Evolutionary conservation across 2,329 filamentous ascomycete species (phyloP).

Genomic region (Lecanicillium sp.): DNA sequence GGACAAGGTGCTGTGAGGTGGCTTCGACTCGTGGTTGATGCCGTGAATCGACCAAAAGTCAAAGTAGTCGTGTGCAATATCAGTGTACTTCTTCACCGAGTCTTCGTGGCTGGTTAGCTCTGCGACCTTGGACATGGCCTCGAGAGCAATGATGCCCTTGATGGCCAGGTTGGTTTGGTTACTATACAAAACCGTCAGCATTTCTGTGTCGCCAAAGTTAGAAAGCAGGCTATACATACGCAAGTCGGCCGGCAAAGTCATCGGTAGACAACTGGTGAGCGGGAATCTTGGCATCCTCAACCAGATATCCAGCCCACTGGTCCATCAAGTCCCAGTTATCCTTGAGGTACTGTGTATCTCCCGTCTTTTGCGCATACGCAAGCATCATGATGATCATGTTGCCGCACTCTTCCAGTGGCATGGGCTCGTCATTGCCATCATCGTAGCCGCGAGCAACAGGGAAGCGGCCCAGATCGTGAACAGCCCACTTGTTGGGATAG

Average conservation of each 20-base stretch:
- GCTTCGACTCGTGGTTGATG: slow-evolving; percentile 55
- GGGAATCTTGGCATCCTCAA: slow-evolving; percentile 68
- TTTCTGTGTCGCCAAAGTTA: too few relatives aligned
- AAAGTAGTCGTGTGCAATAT: slow-evolving; percentile 62
- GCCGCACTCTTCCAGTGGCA: slow-evolving; percentile 72
- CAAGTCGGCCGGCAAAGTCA: slow-evolving; percentile 71
- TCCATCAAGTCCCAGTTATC: slow-evolving; percentile 65
- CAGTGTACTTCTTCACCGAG: slow-evolving; percentile 51
- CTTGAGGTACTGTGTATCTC: slow-evolving; percentile 47
- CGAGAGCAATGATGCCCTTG: slow-evolving; percentile 77
- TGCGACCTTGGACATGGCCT: slow-evolving; percentile 69
- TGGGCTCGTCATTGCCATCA: slow-evolving; percentile 63
- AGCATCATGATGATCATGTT: slow-evolving; percentile 80
- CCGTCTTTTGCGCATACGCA: slow-evolving; percentile 52
- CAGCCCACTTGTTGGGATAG: slow-evolving; percentile 62
- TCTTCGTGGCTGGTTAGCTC: slow-evolving; percentile 48
- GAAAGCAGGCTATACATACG: background rate
- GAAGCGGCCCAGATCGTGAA: slow-evolving; percentile 68
- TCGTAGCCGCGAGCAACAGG: slow-evolving; percentile 65
- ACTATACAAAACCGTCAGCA: too few relatives aligned
- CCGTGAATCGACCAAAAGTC: slow-evolving; percentile 63
- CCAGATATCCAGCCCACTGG: slow-evolving; percentile 72
- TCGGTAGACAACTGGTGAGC: slow-evolving; percentile 74
- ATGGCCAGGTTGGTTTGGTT: slow-evolving; percentile 77
- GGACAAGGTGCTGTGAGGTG: slow-evolving; percentile 65